These are phyloP conservation scores for Ceratocystis harringtonii DNA, from an alignment of 2,329 filamentous ascomycete genomes.

Conservation along the genomic window DNA sequence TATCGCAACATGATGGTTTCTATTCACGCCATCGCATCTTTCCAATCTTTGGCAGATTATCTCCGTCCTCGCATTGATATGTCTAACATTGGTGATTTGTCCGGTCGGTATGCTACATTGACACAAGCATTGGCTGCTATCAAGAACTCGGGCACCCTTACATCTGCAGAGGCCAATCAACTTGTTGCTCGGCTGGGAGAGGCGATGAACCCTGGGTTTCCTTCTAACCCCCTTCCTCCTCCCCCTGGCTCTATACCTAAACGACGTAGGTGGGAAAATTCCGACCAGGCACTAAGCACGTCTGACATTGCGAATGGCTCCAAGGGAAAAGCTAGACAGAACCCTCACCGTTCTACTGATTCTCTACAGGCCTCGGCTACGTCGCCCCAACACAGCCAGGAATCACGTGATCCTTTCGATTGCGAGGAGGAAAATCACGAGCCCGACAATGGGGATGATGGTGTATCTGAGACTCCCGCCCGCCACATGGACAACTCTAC, in stretches of 20 bases:
- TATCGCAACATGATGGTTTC: slow-evolving; percentile 96
- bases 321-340: slow-evolving; percentile 33
- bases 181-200: slow-evolving; percentile 22
- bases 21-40: slow-evolving; percentile 94
- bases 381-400: slow-evolving; percentile 37
- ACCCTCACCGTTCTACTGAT: slow-evolving; percentile 37
- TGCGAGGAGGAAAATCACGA: slow-evolving; percentile 85
- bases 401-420: slow-evolving; percentile 58
- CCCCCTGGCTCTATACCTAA: background rate
- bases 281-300: background rate
- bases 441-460: slow-evolving; percentile 47
- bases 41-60: slow-evolving; percentile 94
- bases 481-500: background rate
- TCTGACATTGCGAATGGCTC: slow-evolving; percentile 4
- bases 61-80: slow-evolving; percentile 62
- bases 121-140: slow-evolving; percentile 60
- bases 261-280: background rate
- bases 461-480: background rate
- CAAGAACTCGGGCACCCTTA: slow-evolving; percentile 45
- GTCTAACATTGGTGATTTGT: slow-evolving; percentile 26
- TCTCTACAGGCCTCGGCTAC: background rate
- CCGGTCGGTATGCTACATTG: slow-evolving; percentile 48
- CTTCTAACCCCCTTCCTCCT: background rate
- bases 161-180: slow-evolving; percentile 20
- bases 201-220: background rate